These are phyloP conservation scores for Penicillium argentinense DNA, from an alignment of 495 filamentous ascomycete species.

Conservation along the genomic window DNA sequence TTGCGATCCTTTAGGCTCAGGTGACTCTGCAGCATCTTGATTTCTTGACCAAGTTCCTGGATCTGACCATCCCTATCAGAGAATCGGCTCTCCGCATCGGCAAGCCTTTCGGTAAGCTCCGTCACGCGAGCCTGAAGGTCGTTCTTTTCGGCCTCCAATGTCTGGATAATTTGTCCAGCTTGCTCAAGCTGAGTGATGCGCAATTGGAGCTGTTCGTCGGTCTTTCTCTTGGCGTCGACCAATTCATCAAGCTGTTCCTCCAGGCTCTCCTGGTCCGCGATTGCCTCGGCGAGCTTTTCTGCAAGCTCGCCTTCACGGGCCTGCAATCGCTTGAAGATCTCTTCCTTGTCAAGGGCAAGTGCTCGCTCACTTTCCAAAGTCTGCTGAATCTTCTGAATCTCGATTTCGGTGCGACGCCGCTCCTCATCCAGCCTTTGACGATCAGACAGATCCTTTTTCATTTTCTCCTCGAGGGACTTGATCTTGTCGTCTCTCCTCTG, in stretches of 20 bases:
- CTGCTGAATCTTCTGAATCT: conserved; percentile 86
- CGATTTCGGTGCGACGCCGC: conserved; percentile 77
- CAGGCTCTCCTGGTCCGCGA: conserved; percentile 90
- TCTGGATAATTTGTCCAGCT: conserved; percentile 80
- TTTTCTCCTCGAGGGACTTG: conserved; percentile 75
- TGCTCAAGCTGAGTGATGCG: conserved; percentile 85
- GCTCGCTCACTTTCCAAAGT: conserved; percentile 93
- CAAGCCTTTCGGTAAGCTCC: conserved; percentile 65
- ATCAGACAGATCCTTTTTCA: conserved; percentile 72
- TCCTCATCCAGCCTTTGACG: conserved; percentile 88
- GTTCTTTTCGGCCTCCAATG: conserved; percentile 81
- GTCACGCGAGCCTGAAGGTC: conserved; percentile 64
- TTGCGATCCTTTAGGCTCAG: conserved; percentile 88
- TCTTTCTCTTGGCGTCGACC: conserved; percentile 83
- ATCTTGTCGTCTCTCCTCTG: conserved; percentile 95
- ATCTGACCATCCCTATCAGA: conserved; percentile 70
- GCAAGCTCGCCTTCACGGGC: conserved; percentile 81
- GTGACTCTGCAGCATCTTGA: conserved; percentile 91
- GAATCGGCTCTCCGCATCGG: conserved; percentile 63
- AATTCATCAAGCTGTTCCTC: conserved; percentile 92
- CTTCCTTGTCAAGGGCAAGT: conserved; percentile 94
- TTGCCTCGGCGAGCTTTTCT: conserved; percentile 89
- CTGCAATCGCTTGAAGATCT: conserved; percentile 96
- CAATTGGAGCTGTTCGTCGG: conserved; percentile 79
- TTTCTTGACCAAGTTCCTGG: conserved; percentile 71